Conservation (phyloP, 192 early-diverging fungal species). For the Mortierella alpina region DNA sequence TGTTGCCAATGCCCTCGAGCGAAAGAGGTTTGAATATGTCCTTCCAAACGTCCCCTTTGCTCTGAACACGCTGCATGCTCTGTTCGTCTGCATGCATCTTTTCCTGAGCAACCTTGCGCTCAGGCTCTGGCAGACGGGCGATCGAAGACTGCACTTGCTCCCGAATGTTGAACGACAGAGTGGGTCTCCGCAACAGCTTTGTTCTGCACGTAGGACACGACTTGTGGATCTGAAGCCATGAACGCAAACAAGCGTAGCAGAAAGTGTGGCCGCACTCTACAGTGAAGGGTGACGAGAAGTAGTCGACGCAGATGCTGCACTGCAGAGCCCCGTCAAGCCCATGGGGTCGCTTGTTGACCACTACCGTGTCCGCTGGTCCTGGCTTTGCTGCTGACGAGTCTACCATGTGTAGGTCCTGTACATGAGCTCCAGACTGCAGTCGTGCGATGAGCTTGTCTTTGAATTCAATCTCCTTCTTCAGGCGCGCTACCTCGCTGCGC, state of each 20-base stretch:
- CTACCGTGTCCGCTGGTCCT: constrained; percentile 4
- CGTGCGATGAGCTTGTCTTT: constrained; percentile 46
- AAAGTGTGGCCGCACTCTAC: constrained; percentile 56
- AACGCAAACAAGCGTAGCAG: constrained; percentile 50
- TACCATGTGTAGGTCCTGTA: too few species aligned
- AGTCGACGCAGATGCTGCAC: constrained; percentile 54
- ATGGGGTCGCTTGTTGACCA: background rate
- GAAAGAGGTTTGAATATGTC: constrained; percentile 20
- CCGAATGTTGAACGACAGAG: constrained; percentile 46
- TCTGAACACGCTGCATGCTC: constrained; percentile 14
- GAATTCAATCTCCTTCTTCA: constrained; percentile 45
- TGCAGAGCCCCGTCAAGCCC: constrained; percentile 21
- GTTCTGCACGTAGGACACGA: constrained; percentile 55
- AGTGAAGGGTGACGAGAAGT: constrained; percentile 49
- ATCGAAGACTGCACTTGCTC: constrained; percentile 51
- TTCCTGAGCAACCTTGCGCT: constrained; percentile 5
- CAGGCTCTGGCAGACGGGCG: constrained; percentile 25
- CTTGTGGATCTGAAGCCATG: constrained; percentile 51
- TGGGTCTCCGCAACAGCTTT: constrained; percentile 40
- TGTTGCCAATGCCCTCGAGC: constrained; percentile 16
- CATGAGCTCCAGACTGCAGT: constrained; percentile 5
- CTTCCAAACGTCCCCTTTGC: constrained; percentile 28
- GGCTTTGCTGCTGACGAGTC: background rate
- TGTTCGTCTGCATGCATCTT: constrained; percentile 30
- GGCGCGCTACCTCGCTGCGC: constrained; percentile 22